Evolutionary conservation across 495 filamentous ascomycete genomes (phyloP), one percentile per base, ranked within the genome.

Genomic region (Aspergillus wentii): DNA sequence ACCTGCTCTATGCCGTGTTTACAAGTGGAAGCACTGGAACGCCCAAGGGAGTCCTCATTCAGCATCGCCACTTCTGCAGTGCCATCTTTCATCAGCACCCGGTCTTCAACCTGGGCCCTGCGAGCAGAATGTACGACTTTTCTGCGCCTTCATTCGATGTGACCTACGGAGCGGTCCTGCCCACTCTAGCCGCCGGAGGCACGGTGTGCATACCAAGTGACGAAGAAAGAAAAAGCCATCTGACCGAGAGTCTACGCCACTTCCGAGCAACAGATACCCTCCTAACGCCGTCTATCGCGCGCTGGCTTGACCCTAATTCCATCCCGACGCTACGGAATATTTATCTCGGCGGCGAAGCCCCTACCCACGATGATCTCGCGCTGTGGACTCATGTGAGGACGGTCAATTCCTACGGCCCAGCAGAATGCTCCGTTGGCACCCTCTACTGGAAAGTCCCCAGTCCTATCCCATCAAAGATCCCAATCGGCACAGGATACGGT

Each of bases 251-350:
- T 8, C 52, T 57, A 15, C 41, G 41, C 23, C 9, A 10, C 1
- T 31, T 49, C 30, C 10, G 32, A 14, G 56, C 43, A 2, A 51
- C 49, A 27, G 49, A 35, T 27, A 38, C 27, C 2, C 6, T 40
- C 0, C 48, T 83, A 2, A 72, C 71, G 3, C 76, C 77, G 5
- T 74, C 72, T 0, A 54, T 80, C 2, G 77, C 69, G 0, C 46
- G 44, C 8, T 54, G 73, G 7, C 43, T 85, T 4, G 57, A 60
- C 0, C 69, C 73, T 1, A n/a, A n/a, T n/a, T 43, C 42, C 1
- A 52, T 73, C 14, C 63, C 71, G 7, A 48, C 36, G 3, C 40
- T 76, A n/a, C 7, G 41, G 52, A 22, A 52, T 44, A 2, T 35
- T 76, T 2, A 49, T 66, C 16, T 47, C 57, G 8, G 65, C 52